These are phyloP conservation scores for Fusarium humuli DNA, from an alignment of 2,329 filamentous ascomycete genomes.

Conservation along the genomic window DNA sequence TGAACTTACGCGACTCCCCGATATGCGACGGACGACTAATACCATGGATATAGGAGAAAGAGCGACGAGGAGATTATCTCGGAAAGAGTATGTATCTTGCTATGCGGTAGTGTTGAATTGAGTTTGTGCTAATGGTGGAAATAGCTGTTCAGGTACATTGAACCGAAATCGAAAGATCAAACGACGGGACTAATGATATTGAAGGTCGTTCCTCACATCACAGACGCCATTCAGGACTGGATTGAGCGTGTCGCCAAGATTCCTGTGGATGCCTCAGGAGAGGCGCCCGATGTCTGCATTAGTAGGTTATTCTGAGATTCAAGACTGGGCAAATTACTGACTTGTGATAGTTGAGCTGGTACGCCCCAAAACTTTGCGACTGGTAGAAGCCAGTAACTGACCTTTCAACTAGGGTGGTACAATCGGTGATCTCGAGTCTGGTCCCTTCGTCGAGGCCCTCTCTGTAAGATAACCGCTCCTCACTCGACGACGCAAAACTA, in stretches of 20 bases:
- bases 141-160: slow-evolving; percentile 29
- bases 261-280: slow-evolving; percentile 85
- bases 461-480: slow-evolving; percentile 50
- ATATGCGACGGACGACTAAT: background rate
- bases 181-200: background rate
- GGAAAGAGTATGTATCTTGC: slow-evolving; percentile 24
- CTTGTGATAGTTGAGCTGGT: slow-evolving; percentile 24
- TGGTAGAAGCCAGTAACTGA: background rate
- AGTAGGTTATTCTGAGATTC: slow-evolving; percentile 62
- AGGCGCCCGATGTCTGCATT: slow-evolving; percentile 92
- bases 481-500: background rate
- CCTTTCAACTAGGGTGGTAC: slow-evolving; percentile 64
- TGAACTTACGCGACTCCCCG: slow-evolving; percentile 45
- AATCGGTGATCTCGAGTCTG: slow-evolving; percentile 84
- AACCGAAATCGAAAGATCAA: background rate
- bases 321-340: slow-evolving; percentile 1
- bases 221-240: slow-evolving; percentile 86
- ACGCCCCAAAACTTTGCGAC: background rate
- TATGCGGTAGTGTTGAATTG: background rate
- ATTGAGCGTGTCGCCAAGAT: slow-evolving; percentile 87
- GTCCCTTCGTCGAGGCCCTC: slow-evolving; percentile 88
- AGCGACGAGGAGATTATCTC: slow-evolving; percentile 66
- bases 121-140: slow-evolving; percentile 4
- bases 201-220: slow-evolving; percentile 81
- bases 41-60: slow-evolving; percentile 61